Conservation (phyloP, 2,329 filamentous ascomycete species). For the Aureobasidium mangrovei region DNA sequence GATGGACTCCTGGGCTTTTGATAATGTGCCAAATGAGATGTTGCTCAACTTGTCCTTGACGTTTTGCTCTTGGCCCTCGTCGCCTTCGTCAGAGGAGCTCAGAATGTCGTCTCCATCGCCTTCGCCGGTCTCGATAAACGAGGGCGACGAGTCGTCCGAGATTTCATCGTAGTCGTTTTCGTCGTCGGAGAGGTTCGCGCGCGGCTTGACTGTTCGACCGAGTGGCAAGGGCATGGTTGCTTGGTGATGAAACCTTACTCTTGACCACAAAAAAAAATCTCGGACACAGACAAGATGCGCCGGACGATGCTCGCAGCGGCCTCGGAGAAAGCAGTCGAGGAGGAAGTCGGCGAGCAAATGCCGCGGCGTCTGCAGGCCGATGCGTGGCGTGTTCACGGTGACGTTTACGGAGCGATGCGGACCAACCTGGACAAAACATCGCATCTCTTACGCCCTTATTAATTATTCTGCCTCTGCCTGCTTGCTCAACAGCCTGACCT, state of each 20-base stretch:
- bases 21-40: constrained; percentile 84
- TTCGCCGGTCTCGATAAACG: constrained; percentile 32
- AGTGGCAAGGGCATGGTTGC: constrained; percentile 16
- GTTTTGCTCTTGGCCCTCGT: constrained; percentile 30
- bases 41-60: constrained; percentile 42
- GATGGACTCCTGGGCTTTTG: constrained; percentile 71
- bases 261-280: neutral
- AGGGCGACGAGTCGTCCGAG: constrained; percentile 34
- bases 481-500: constrained; percentile 3
- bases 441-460: neutral
- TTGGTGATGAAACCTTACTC: neutral
- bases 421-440: neutral
- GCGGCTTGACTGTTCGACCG: constrained; percentile 18
- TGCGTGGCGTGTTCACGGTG: constrained; percentile 1
- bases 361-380: constrained; percentile 2
- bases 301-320: neutral
- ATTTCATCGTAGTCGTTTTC: constrained; percentile 17
- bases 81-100: constrained; percentile 14
- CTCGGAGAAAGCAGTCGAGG: neutral
- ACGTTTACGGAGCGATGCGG: constrained; percentile 7
- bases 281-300: neutral
- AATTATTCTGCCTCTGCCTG: neutral
- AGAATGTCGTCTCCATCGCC: constrained; percentile 20
- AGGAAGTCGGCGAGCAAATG: neutral
- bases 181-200: constrained; percentile 10